phyloP scores from a whole-genome alignment of 805 yeast genomes.

The Monosporozyma aerobia region DNA sequence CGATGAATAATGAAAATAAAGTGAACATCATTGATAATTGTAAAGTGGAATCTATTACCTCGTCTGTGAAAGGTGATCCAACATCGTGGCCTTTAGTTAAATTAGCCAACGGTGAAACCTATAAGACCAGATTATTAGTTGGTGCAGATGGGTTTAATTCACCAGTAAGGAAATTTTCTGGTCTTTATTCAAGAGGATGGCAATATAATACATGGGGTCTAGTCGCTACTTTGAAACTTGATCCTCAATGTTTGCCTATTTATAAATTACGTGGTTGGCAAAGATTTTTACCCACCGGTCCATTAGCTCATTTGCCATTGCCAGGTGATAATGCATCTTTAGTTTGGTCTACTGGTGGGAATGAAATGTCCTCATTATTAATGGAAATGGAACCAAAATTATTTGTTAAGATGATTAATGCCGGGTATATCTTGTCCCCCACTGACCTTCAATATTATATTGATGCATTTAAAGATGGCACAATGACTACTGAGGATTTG shows the following conservation, averaged over 20 bases:
- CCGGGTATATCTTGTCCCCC: conserved; percentile 71
- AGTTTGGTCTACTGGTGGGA: conserved; percentile 87
- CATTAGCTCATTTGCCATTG: conserved; percentile 82
- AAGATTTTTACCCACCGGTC: conserved; percentile 84
- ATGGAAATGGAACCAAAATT: conserved; percentile 48
- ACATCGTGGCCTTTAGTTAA: conserved; percentile 71
- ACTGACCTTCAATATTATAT: conserved; percentile 71
- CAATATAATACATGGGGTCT: conserved; percentile 78
- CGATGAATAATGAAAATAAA: conserved; percentile 10
- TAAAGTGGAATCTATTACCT: conserved; percentile 50
- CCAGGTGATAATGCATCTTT: conserved; percentile 81
- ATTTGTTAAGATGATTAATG: conserved; percentile 68
- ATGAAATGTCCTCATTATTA: conserved; percentile 59
- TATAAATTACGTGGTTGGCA: conserved; percentile 80
- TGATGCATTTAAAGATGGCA: conserved; percentile 20
- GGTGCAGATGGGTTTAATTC: conserved; percentile 97
- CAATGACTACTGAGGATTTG: conserved; percentile 31
- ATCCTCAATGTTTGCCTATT: conserved; percentile 57
- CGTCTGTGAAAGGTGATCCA: conserved; percentile 26
- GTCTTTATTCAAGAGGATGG: conserved; percentile 88
- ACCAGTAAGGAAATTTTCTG: conserved; percentile 77
- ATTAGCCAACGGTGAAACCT: conserved; percentile 52
- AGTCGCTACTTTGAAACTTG: conserved; percentile 79
- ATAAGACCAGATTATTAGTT: conserved; percentile 65
- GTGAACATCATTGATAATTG: conserved; percentile 52